Evolutionary conservation across 2,329 filamentous ascomycete genomes (phyloP), one percentile per base, ranked within the genome.

Genomic region (Fusarium continuum): DNA sequence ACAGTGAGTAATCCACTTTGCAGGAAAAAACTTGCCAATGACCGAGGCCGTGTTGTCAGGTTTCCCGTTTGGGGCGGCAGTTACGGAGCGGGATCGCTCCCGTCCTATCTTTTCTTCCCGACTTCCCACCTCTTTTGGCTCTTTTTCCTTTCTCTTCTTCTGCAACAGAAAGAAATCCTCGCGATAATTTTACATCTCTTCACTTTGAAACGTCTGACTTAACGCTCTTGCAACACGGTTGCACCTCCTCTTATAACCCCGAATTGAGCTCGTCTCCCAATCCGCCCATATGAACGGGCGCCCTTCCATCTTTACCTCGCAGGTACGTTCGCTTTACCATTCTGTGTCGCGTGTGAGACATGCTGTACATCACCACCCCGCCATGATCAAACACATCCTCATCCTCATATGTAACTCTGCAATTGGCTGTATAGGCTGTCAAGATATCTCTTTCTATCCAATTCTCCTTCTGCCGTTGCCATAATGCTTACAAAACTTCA

Each of bases 201-300:
- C 17, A 32, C 23, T 25, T 31, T 34, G n/a, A 54, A 49, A 55
- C 47, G 17, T 32, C 49, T 58, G 20, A 32, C 31, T 49, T 58
- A 61, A 51, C 52, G 31, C 32, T 52, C 32, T 17, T 31, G 54
- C 51, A 55, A 43, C 31, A 17, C 54, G 28, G 34, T 57, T 62
- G 59, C 59, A 52, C 69, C 43, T 49, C 48, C 70, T 72, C 46
- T 38, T 54, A 32, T 31, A 43, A 20, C 35, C 29, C 43, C 26
- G 70, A 76, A 66, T 72, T 67, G 75, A 73, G 67, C 67, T 70
- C 68, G 69, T 68, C 55, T 73, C 71, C 65, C 61, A 78, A 83
- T 79, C 83, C 83, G 89, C 88, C 84, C 88, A 89, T 90, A 93
- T 93, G 90, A 90, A 88, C 89, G 89, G 89, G 84, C 88, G 89